Evolutionary conservation across 192 early-diverging fungal species (phyloP), one percentile per base, ranked within the genome.

Genomic region (Backusella macrospora): DNA sequence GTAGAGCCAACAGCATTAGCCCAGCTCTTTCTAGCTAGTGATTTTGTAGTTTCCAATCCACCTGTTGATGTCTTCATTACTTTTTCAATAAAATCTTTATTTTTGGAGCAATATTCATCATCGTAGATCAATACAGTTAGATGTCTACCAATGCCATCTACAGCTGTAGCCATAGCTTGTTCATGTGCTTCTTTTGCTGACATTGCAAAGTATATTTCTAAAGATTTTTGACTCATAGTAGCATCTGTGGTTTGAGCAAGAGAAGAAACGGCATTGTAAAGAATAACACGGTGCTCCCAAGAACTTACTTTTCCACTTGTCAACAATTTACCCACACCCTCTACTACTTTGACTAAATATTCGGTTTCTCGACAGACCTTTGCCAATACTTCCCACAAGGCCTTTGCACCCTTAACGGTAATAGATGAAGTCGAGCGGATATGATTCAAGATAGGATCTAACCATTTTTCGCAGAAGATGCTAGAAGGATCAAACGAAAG

Each of bases 151-250:
- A 90, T 74, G 9, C 89, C 88, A 18, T 86, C 71, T 29, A 95
- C 88, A 59, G 90, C 84, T 65, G 86, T 80, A 3, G 79, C 62
- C 10, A 92, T 83, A n/a, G 87, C 88, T 16, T 78, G 76, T 65
- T 96, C 96, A 62, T 92, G 89, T 13, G 88, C 85, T 77, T 97
- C 96, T 79, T 95, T 96, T 26, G 79, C 73, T 10, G 86, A 73
- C 80, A 96, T 90, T n/a, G 87, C 82, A 5, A 89, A 81, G 75
- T 90, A 79, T 6, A 82, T 86, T n/a, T 89, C 78, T 18, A 93
- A 62, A n/a, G 90, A 83, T 46, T 83, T 88, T 44, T 75, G 65
- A 23, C 83, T 81, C 7, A 83, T 75, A 6, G 79, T 69, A 14
- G 88, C 76, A 5, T 83, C 72, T 16, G 73, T 68, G 2, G 76